Evolutionary conservation across 176 grass and related monocot species (phyloP).

Genomic region (Ensete glaucum): DNA sequence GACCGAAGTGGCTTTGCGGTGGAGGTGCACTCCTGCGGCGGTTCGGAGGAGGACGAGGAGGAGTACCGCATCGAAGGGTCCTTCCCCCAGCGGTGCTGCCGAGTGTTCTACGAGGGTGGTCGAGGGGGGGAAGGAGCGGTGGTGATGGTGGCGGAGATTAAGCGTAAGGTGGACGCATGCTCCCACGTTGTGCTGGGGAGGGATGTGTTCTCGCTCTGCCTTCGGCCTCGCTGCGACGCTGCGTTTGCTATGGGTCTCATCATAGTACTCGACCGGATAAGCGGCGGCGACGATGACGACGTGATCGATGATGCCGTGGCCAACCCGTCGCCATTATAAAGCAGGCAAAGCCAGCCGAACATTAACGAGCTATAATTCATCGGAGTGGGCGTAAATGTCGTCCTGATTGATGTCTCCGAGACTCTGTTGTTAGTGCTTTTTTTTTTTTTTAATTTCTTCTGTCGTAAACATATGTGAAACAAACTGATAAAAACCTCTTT

Average conservation of each 20-base stretch:
- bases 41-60: slow-evolving; percentile 6
- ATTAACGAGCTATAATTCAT: neutral
- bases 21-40: slow-evolving; percentile 37
- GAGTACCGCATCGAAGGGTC: slow-evolving; percentile 84
- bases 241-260: slow-evolving; percentile 86
- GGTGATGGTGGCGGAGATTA: slow-evolving; percentile 53
- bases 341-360: neutral
- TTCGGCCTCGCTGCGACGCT: slow-evolving; percentile 51
- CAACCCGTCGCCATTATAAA: neutral
- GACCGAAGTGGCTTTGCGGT: slow-evolving; percentile 31
- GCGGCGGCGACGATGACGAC: slow-evolving; percentile 39
- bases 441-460: too few species aligned
- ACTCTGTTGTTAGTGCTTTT: too few species aligned
- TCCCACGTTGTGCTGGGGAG: slow-evolving; percentile 58
- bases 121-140: slow-evolving; percentile 12
- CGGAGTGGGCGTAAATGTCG: too few species aligned
- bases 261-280: slow-evolving; percentile 75
- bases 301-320: slow-evolving; percentile 10
- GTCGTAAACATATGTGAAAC: too few species aligned
- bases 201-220: slow-evolving; percentile 77
- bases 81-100: slow-evolving; percentile 67
- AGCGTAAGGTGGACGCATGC: slow-evolving; percentile 74
- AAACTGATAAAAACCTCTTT: too few species aligned
- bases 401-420: too few species aligned
- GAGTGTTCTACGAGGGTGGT: slow-evolving; percentile 23